Evolutionary conservation across 768 basidiomycete genomes (phyloP).

Genomic region (Russula sp.): DNA sequence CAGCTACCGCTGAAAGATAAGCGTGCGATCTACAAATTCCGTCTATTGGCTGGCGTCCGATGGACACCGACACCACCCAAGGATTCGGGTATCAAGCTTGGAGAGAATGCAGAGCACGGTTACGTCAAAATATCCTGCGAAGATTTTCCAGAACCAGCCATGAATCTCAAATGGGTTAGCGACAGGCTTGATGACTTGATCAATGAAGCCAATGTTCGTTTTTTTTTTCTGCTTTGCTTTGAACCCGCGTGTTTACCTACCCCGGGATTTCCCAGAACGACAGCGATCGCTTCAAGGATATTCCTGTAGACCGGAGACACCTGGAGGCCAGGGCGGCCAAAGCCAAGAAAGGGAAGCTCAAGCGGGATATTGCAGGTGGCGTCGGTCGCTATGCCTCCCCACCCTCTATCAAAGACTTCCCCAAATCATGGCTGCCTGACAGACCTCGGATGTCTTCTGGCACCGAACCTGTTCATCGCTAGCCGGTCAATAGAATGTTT

Average conservation of each 20-base stretch:
- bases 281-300: conserved; percentile 45
- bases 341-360: conserved; percentile 58
- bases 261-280: conserved; percentile 31
- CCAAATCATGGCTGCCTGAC: conserved; percentile 23
- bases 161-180: conserved; percentile 94
- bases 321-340: conserved; percentile 65
- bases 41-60: conserved; percentile 81
- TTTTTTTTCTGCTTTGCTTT: conserved; percentile 21
- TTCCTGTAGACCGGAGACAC: conserved; percentile 83
- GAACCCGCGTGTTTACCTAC: neutral
- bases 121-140: conserved; percentile 91
- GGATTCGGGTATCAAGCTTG: conserved; percentile 53
- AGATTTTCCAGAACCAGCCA: conserved; percentile 68
- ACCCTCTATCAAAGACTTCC: conserved; percentile 24
- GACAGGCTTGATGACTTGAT: conserved; percentile 78
- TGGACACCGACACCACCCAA: conserved; percentile 74
- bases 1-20: conserved; percentile 58
- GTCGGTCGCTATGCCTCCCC: conserved; percentile 19
- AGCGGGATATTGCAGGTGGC: conserved; percentile 21
- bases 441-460: neutral
- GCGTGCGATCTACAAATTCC: conserved; percentile 75
- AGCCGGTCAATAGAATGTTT: conserved; percentile 5
- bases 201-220: conserved; percentile 75
- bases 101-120: conserved; percentile 54
- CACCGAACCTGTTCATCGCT: neutral